A percentile compares a stretch with the other conserved stretches of the same genome.
phyloP scores from a whole-genome alignment of 140 eudicot species.

The Cichorium intybus region DNA sequence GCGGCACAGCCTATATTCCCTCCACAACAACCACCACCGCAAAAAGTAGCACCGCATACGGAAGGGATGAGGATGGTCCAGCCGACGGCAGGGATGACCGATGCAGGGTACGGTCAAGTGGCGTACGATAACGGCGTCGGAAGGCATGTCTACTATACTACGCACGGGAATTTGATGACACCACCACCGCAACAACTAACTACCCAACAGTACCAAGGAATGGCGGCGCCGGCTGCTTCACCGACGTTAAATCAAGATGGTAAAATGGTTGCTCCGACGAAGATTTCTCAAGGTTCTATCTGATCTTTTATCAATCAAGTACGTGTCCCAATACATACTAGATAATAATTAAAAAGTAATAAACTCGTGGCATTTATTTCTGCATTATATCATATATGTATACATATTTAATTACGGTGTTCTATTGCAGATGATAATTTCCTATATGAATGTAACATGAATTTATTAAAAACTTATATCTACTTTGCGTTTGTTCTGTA shows the following conservation, averaged over 20 bases:
- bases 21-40: conserved; percentile 27
- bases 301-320: conserved; percentile 8
- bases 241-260: conserved; percentile 51
- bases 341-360: background rate
- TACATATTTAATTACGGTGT: background rate
- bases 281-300: conserved; percentile 43
- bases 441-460: no score
- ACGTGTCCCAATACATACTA: conserved; percentile 4
- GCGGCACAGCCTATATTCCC: conserved; percentile 38
- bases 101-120: conserved; percentile 43
- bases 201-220: conserved; percentile 44
- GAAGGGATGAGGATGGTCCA: conserved; percentile 52
- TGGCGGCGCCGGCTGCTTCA: conserved; percentile 38
- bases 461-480: no score
- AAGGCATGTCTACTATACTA: conserved; percentile 60
- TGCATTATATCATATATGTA: conserved; percentile 7
- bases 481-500: background rate
- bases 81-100: conserved; percentile 48
- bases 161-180: conserved; percentile 48
- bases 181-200: conserved; percentile 34
- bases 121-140: conserved; percentile 56
- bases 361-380: background rate
- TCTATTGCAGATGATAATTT: no score
- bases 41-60: conserved; percentile 38
- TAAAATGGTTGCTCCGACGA: conserved; percentile 42